Percentiles rank a stretch among this genome's conserved stretches.
Conservation (phyloP, 495 filamentous ascomycete genomes). For the Elasticomyces elasticus region DNA sequence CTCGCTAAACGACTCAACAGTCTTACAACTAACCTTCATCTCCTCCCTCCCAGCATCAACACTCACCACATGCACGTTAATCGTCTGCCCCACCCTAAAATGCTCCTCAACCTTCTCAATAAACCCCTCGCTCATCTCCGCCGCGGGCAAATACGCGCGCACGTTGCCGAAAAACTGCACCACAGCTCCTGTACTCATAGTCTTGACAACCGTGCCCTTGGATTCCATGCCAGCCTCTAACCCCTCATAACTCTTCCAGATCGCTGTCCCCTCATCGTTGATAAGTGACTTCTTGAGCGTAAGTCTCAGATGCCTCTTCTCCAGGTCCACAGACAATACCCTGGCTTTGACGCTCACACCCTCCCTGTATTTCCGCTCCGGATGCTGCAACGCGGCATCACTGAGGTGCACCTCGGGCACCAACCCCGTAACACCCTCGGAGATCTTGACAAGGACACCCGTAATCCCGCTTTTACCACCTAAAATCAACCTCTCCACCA, state of each 20-base stretch:
- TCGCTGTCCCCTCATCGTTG: slow-evolving; percentile 71
- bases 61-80: slow-evolving; percentile 73
- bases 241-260: slow-evolving; percentile 65
- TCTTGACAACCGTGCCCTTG: slow-evolving; percentile 73
- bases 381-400: slow-evolving; percentile 77
- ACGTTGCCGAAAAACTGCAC: slow-evolving; percentile 86
- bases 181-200: slow-evolving; percentile 68
- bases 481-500: slow-evolving; percentile 72
- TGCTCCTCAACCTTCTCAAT: slow-evolving; percentile 82
- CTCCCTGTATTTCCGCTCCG: slow-evolving; percentile 90
- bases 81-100: slow-evolving; percentile 80
- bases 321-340: slow-evolving; percentile 68
- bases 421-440: slow-evolving; percentile 76
- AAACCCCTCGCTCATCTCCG: slow-evolving; percentile 95
- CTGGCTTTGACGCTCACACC: slow-evolving; percentile 73
- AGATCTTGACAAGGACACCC: slow-evolving; percentile 69
- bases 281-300: slow-evolving; percentile 91
- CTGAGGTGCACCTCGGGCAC: slow-evolving; percentile 82
- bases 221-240: slow-evolving; percentile 60
- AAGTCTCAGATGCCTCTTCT: slow-evolving; percentile 70
- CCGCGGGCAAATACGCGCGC: slow-evolving; percentile 75
- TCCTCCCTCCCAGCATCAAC: slow-evolving; percentile 60
- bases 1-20: slow-evolving; percentile 62
- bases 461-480: slow-evolving; percentile 61
- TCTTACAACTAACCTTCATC: slow-evolving; percentile 87